Conservation (phyloP, 805 yeast genomes). For the Ogataea polymorpha region DNA sequence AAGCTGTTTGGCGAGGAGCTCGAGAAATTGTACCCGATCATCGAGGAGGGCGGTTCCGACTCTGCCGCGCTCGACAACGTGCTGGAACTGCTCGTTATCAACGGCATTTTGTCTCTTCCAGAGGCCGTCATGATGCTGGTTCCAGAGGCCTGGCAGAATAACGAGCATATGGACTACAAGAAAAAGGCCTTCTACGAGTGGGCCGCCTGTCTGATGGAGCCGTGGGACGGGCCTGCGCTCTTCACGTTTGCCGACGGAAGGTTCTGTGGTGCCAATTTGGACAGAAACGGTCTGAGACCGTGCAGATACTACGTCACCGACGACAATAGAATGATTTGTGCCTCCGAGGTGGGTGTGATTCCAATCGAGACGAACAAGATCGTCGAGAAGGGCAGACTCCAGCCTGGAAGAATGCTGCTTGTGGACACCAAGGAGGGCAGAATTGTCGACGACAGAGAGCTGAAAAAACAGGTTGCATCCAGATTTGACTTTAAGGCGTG, state of each 20-base stretch:
- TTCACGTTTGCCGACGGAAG: constrained; percentile 97
- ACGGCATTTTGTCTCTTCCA: constrained; percentile 88
- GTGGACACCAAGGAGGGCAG: constrained; percentile 93
- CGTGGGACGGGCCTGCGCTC: constrained; percentile 99
- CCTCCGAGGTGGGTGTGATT: constrained; percentile 97
- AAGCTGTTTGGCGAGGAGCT: constrained; percentile 85
- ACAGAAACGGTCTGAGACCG: constrained; percentile 96
- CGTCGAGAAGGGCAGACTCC: constrained; percentile 87
- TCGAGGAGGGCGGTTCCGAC: constrained; percentile 98
- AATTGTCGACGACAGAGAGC: constrained; percentile 88
- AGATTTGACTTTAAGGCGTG: constrained; percentile 92
- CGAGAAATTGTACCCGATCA: constrained; percentile 88
- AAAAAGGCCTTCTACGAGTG: constrained; percentile 95
- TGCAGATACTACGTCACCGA: constrained; percentile 95
- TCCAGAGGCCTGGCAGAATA: constrained; percentile 98
- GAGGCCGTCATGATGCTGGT: constrained; percentile 97
- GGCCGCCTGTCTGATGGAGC: constrained; percentile 99
- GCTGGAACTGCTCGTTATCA: constrained; percentile 82
- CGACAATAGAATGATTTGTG: constrained; percentile 95
- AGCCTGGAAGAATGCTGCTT: constrained; percentile 93
- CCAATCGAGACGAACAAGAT: constrained; percentile 81
- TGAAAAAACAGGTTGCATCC: constrained; percentile 74
- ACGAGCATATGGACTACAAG: constrained; percentile 80
- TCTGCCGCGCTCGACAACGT: constrained; percentile 98
- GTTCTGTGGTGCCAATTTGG: constrained; percentile 97